Evolutionary conservation across 257 asterid species (phyloP), one percentile per base, ranked within the genome.

Genomic region (Rehmannia glutinosa): DNA sequence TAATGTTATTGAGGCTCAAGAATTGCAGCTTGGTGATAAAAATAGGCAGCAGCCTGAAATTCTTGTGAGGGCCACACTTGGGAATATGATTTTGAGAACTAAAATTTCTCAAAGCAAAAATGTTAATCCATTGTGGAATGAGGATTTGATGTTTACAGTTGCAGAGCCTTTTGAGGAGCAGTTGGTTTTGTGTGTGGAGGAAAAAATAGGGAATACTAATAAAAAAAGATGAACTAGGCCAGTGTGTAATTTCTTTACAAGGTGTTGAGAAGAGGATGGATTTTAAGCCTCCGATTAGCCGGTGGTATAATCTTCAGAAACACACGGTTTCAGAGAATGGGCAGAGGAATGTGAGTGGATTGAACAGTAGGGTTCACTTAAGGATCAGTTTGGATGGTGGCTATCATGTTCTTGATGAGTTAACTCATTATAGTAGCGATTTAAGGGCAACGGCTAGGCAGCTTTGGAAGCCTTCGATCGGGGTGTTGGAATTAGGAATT

Each of bases 381-480:
- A 90, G 98, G 78, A 68, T 88, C 32, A 78, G 80, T 38, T 76
- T 92, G 50, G 98, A 92, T 59, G 98, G 98, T 6, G 98, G 98
- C 4, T 93, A 90, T 62, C 99, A 93, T 74, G 97, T 93, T 73
- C 96, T 93, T 72, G 99, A 93, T 64, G 99, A 93, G 79, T 69
- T 93, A 52, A 86, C 97, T 3, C 95, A 88, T 41, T 81, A 90
- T 19, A 90, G 97, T 23, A 93, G 97, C 55, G 96, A 93, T 75
- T 71, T 90, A 10, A 83, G 87, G 72, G 71, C 97, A 7, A 80
- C 97, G 0, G 87, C 97, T 20, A 78, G 90, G 54, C 91, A 86
- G 80, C 86, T 93, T 25, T 88, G 92, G 91, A 88, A 77, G 78
- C 97, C 97, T 5, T 73, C 91, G 8, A 82, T 93, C 52, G 99